These are phyloP conservation scores for Hortaea sp. DNA, from an alignment of 2,329 filamentous ascomycete genomes.

Conservation along the genomic window DNA sequence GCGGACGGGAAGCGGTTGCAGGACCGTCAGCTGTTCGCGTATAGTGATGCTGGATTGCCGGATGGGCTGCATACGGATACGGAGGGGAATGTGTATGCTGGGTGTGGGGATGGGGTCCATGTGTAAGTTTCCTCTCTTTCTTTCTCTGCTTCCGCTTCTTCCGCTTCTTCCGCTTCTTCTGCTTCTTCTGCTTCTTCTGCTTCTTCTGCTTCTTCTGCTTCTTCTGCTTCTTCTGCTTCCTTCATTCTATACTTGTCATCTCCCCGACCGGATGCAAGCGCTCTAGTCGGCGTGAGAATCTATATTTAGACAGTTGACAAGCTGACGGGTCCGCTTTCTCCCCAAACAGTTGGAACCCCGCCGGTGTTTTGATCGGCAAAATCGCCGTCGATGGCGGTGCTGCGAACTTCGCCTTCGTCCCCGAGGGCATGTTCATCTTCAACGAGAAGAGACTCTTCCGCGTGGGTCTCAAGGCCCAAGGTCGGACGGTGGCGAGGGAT, in stretches of 20 bases:
- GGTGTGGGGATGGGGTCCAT: constrained; percentile 43
- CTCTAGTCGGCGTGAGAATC: no score
- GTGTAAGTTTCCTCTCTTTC: constrained; percentile 21
- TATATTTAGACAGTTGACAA: no score
- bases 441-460: constrained; percentile 25
- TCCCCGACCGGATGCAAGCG: no score
- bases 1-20: constrained; percentile 24
- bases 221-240: no score
- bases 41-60: constrained; percentile 42
- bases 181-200: no score
- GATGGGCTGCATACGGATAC: constrained; percentile 49
- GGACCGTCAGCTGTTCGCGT: constrained; percentile 44
- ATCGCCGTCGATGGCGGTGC: constrained; percentile 36
- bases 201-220: no score
- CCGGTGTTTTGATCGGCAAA: constrained; percentile 44
- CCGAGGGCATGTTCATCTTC: constrained; percentile 23
- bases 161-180: no score
- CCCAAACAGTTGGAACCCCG: constrained; percentile 34
- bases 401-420: constrained; percentile 27
- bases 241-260: no score
- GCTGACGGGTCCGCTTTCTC: no score
- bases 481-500: constrained; percentile 22
- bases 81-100: constrained; percentile 46
- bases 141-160: no score
- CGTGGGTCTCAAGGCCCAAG: constrained; percentile 22